Evolutionary conservation across 306 rosid species (phyloP), one percentile per base, ranked within the genome.

Genomic region (Lupinus albus): DNA sequence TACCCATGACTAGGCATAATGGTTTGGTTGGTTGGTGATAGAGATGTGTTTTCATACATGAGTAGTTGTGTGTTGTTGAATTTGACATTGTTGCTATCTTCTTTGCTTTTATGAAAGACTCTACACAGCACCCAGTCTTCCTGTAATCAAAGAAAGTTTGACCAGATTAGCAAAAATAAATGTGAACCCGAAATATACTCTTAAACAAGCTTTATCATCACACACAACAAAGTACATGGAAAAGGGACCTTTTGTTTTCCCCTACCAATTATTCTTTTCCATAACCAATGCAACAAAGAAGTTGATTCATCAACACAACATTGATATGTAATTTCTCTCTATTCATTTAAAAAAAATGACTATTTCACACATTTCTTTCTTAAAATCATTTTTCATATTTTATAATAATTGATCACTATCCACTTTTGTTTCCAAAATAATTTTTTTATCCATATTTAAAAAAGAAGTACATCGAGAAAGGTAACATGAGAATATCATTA

Each of bases 61-160:
- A 72, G 11, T 3, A 72, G 11, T 3, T 77, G 81, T 18, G 77
- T 74, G 79, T 61, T 78, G 38, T 61, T 78, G 39, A 68, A 64
- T 74, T 78, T 79, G 51, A 61, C 83, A 82, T 8, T 72, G 78
- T 78, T 59, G 80, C 78, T 59, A 6, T 82, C 86, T 64, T 61
- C 86, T 76, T 91, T 87, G 84, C 83, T 74, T 74, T 94, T 94
- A 83, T 89, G 87, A 67, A 93, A 90, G 20, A 93, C 98, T 75
- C 98, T 84, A 61, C 98, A 93, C 68, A 93, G 76, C 6, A 94
- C 99, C 99, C 99, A 94, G 73, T 94, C 99, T 71, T 94, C 99
- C 99, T 94, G 88, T 63, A 58, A 78, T 73, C 77, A 76, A 57
- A 67, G 53, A 67, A 49, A 7, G 35, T 65, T 41, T 53, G 17